These are phyloP conservation scores for Tripidium arundinaceum DNA, from an alignment of 202 grass and related monocot genomes.

Conservation along the genomic window DNA sequence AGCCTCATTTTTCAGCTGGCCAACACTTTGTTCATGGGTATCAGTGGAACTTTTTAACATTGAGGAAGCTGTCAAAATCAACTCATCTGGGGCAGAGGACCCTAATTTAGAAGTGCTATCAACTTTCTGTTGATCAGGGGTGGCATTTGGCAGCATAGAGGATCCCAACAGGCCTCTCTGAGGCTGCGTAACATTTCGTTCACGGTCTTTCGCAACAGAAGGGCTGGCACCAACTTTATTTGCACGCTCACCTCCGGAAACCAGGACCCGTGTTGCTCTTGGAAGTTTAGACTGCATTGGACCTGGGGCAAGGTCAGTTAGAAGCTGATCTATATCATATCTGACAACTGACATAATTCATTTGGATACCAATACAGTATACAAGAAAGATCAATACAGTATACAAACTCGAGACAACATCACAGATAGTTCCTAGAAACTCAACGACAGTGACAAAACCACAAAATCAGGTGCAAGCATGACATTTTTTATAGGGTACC, in stretches of 20 bases:
- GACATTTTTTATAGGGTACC: too few species aligned
- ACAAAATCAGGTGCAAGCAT: too few species aligned
- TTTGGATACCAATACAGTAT: too few species aligned
- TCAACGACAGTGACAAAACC: too few species aligned
- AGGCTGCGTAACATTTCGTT: constrained; percentile 23
- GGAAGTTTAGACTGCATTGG: constrained; percentile 44
- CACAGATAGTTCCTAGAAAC: too few species aligned
- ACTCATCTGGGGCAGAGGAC: constrained; percentile 31
- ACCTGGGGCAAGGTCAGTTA: constrained; percentile 46
- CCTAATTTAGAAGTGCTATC: not conserved
- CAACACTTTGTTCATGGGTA: constrained; percentile 18
- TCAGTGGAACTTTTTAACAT: constrained; percentile 35
- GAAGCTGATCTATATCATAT: constrained; percentile 32
- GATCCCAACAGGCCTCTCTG: constrained; percentile 24
- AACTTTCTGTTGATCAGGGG: constrained; percentile 38
- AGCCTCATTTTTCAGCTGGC: constrained; percentile 34
- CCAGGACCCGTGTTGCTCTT: constrained; percentile 60
- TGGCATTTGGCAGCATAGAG: constrained; percentile 32
- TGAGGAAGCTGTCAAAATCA: constrained; percentile 30
- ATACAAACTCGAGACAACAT: too few species aligned
- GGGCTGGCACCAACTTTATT: constrained; percentile 34
- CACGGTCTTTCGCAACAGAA: constrained; percentile 23
- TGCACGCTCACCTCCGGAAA: constrained; percentile 39
- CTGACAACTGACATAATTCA: too few species aligned
- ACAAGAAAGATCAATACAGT: too few species aligned